Evolutionary conservation across 2,329 filamentous ascomycete genomes (phyloP).

Genomic region (Sclerotinia spermophila): DNA sequence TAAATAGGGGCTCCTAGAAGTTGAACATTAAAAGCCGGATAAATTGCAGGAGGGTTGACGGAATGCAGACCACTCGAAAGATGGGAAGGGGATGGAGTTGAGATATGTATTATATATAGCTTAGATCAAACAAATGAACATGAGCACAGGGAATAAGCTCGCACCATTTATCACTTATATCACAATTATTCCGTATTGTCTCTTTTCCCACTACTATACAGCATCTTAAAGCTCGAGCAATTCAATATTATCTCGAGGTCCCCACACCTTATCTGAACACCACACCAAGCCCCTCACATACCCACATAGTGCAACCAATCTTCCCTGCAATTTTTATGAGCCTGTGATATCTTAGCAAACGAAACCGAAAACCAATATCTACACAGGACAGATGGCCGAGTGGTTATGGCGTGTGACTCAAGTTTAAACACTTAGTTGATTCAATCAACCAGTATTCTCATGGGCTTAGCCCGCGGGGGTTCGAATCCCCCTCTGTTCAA

Average conservation of each 20-base stretch:
- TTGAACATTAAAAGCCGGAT: too few species aligned
- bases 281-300: background rate
- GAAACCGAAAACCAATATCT: fast-evolving
- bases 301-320: background rate
- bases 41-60: background rate
- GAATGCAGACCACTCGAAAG: background rate
- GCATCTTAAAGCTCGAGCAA: background rate
- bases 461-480: conserved; percentile 19
- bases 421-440: conserved; percentile 8
- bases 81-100: background rate
- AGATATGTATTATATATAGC: background rate
- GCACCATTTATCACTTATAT: background rate
- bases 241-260: background rate
- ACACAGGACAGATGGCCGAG: conserved; percentile 17
- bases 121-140: background rate
- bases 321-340: background rate
- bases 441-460: conserved; percentile 13
- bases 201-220: background rate
- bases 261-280: background rate
- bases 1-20: background rate
- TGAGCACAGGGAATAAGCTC: background rate
- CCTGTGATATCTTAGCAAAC: fast-evolving
- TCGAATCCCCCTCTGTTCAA: conserved; percentile 21
- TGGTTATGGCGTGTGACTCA: conserved; percentile 22
- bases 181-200: background rate